phyloP scores from a whole-genome alignment of 306 rosid genomes.

The Vicia sativa region DNA sequence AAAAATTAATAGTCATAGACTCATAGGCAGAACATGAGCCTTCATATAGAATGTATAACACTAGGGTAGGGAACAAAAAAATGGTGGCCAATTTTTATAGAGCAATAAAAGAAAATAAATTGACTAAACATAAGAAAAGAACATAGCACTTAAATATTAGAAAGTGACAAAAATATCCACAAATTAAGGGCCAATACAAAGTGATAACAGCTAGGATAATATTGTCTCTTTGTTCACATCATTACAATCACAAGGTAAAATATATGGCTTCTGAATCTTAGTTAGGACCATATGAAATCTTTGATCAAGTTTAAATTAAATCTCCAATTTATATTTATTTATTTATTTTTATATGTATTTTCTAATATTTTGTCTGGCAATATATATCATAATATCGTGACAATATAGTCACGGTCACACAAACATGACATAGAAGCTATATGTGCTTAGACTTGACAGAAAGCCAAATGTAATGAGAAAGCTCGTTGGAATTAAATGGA shows the following conservation, averaged over 20 bases:
- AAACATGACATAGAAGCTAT: conserved; percentile 22
- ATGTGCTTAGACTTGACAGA: conserved; percentile 8
- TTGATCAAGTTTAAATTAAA: conserved; percentile 38
- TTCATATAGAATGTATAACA: conserved; percentile 15
- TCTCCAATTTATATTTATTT: conserved; percentile 29
- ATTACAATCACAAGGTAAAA: conserved; percentile 13
- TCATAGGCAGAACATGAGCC: background rate
- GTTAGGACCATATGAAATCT: conserved; percentile 34
- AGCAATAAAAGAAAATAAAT: conserved; percentile 41
- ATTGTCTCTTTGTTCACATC: conserved; percentile 50
- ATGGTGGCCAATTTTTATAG: conserved; percentile 12
- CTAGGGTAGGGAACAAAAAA: conserved; percentile 17
- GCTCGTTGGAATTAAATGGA: conserved; percentile 8
- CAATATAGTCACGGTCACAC: conserved; percentile 26
- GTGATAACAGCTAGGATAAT: conserved; percentile 47
- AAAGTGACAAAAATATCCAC: conserved; percentile 59
- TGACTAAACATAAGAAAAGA: conserved; percentile 56
- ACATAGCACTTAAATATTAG: conserved; percentile 43
- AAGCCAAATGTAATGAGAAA: background rate
- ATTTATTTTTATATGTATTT: conserved; percentile 18
- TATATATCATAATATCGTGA: conserved; percentile 33
- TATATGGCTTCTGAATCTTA: conserved; percentile 17
- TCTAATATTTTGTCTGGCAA: conserved; percentile 30
- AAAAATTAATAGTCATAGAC: background rate
- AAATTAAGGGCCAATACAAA: conserved; percentile 42